These are phyloP conservation scores for Periconia sp. DNA, from an alignment of 2,329 filamentous ascomycete species.

Conservation along the genomic window DNA sequence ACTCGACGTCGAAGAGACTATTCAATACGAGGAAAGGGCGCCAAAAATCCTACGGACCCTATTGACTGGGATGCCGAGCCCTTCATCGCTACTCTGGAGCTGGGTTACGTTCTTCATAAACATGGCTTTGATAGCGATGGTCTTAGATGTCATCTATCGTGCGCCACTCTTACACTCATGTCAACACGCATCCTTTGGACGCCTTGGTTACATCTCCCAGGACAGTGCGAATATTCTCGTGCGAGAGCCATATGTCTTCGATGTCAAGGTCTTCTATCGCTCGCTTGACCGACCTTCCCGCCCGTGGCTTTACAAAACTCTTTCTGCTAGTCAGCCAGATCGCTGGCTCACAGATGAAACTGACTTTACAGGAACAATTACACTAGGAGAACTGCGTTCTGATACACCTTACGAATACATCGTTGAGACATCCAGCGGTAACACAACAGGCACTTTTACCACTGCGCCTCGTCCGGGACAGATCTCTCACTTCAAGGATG, in stretches of 20 bases:
- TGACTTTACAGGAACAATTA: conserved; percentile 79
- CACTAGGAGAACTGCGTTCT: conserved; percentile 69
- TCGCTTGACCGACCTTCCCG: conserved; percentile 31
- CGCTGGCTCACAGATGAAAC: conserved; percentile 72
- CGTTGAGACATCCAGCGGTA: conserved; percentile 71
- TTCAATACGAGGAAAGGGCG: conserved; percentile 64
- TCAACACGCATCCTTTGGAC: conserved; percentile 80
- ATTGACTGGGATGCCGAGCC: conserved; percentile 76
- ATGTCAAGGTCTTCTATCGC: conserved; percentile 58
- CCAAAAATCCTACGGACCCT: conserved; percentile 68
- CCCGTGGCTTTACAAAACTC: conserved; percentile 40
- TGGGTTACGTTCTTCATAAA: conserved; percentile 76
- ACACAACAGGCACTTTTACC: conserved; percentile 81
- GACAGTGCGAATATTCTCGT: conserved; percentile 80
- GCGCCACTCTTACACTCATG: conserved; percentile 72
- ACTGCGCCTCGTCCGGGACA: conserved; percentile 75
- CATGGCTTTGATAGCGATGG: conserved; percentile 68
- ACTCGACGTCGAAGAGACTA: conserved; percentile 68
- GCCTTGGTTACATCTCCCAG: conserved; percentile 85
- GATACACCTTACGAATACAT: conserved; percentile 82
- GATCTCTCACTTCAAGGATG: conserved; percentile 62
- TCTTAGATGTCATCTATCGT: conserved; percentile 78
- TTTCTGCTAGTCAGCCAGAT: conserved; percentile 36
- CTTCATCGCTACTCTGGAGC: conserved; percentile 70
- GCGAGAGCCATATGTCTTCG: conserved; percentile 77